Evolutionary conservation across 257 asterid genomes (phyloP).

Genomic region (Handroanthus guayacan): DNA sequence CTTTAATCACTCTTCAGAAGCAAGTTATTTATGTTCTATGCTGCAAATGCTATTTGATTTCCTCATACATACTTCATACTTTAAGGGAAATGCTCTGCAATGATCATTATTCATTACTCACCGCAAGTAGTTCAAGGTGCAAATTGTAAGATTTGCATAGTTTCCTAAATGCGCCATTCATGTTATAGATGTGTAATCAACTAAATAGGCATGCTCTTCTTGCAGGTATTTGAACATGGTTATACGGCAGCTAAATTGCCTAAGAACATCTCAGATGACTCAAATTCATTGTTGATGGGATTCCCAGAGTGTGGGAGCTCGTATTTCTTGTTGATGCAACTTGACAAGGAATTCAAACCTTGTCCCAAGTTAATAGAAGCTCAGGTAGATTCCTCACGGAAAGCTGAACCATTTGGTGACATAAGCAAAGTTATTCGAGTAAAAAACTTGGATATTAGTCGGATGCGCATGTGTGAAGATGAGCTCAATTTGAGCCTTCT

Average conservation of each 20-base stretch:
- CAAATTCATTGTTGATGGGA: slow-evolving; percentile 83
- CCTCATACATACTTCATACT: neutral
- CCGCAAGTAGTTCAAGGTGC: slow-evolving; percentile 1
- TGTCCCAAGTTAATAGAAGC: slow-evolving; percentile 85
- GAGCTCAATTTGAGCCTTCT: slow-evolving; percentile 86
- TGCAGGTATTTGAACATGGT: slow-evolving; percentile 93
- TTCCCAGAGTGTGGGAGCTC: slow-evolving; percentile 95
- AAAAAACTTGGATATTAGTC: slow-evolving; percentile 71
- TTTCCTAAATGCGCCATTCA: slow-evolving; percentile 27
- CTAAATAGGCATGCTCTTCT: slow-evolving; percentile 34
- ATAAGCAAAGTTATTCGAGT: slow-evolving; percentile 67
- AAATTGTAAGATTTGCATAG: slow-evolving; percentile 15
- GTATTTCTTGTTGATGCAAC: slow-evolving; percentile 89
- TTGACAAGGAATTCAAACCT: slow-evolving; percentile 91
- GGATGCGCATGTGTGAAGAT: slow-evolving; percentile 82
- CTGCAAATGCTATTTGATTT: slow-evolving; percentile 8
- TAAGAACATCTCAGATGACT: slow-evolving; percentile 70
- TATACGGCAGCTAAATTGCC: slow-evolving; percentile 75
- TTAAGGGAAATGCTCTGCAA: neutral
- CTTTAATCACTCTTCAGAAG: slow-evolving; percentile 25
- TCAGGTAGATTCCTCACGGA: slow-evolving; percentile 68
- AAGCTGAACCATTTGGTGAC: slow-evolving; percentile 67
- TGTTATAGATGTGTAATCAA: slow-evolving; percentile 28
- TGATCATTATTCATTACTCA: slow-evolving; percentile 6
- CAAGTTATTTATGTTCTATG: slow-evolving; percentile 24